A percentile compares a stretch with the other conserved stretches of the same genome.
Evolutionary conservation across 257 asterid species (phyloP).

Genomic region (Jacaranda copaia): DNA sequence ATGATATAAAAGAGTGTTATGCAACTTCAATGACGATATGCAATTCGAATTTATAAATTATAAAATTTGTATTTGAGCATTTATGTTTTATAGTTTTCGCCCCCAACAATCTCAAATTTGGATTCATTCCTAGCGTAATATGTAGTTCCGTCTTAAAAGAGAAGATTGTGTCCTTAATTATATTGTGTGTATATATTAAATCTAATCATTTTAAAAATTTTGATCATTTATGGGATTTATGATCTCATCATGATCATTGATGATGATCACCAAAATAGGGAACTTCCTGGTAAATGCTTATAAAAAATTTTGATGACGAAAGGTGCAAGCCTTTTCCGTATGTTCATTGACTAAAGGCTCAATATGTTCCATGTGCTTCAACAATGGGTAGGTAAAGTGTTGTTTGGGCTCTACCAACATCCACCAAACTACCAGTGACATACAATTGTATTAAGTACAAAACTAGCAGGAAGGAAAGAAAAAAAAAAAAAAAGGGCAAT

Average conservation of each 20-base stretch:
- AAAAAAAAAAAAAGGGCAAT: background rate
- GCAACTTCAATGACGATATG: no score
- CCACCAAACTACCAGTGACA: constrained; percentile 4
- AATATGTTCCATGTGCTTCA: background rate
- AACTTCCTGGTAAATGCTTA: background rate
- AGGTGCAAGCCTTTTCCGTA: background rate
- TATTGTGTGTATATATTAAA: no score
- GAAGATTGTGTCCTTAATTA: no score
- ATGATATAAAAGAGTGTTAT: no score
- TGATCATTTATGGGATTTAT: background rate
- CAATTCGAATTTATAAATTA: no score
- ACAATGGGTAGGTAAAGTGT: constrained; percentile 21
- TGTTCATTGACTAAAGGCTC: background rate
- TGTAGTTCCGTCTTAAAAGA: no score
- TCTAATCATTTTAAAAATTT: no score
- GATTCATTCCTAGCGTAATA: no score
- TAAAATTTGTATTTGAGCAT: no score
- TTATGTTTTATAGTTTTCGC: no score
- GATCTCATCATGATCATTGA: constrained; percentile 6
- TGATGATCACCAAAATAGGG: background rate
- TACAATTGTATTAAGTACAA: constrained; percentile 8
- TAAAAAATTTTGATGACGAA: background rate
- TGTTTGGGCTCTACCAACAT: constrained; percentile 24
- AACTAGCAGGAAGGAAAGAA: background rate
- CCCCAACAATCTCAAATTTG: no score